Conservation (phyloP, 768 basidiomycete genomes). For the Tremella fuciformis region DNA sequence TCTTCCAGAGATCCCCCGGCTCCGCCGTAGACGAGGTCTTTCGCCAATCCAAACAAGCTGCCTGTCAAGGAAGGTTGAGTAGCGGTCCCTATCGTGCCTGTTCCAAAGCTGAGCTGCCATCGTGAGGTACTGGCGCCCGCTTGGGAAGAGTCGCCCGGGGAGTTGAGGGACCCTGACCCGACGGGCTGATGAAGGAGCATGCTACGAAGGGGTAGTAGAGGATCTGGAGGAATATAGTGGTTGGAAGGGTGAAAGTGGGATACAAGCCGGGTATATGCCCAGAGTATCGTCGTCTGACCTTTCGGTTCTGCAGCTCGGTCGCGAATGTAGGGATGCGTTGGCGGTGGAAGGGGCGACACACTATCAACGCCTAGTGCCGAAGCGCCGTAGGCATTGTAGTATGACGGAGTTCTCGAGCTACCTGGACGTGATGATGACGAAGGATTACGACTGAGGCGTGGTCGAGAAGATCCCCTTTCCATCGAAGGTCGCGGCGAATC, state of each 20-base stretch:
- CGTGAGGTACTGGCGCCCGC: slow-evolving; percentile 23
- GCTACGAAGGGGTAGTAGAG: slow-evolving; percentile 46
- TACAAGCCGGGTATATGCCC: slow-evolving; percentile 45
- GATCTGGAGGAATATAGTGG: slow-evolving; percentile 49
- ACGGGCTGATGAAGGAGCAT: slow-evolving; percentile 49
- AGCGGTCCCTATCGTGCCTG: slow-evolving; percentile 45
- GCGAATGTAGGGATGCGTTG: slow-evolving; percentile 38
- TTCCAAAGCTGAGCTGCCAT: slow-evolving; percentile 48
- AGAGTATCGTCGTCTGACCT: slow-evolving; percentile 42
- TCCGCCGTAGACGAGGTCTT: slow-evolving; percentile 44
- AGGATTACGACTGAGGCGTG: slow-evolving; percentile 4
- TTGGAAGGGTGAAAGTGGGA: slow-evolving; percentile 49
- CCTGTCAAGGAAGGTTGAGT: slow-evolving; percentile 48
- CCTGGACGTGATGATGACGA: slow-evolving; percentile 12
- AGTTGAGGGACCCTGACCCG: slow-evolving; percentile 43
- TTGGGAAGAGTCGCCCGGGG: slow-evolving; percentile 14
- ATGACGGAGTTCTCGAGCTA: slow-evolving; percentile 25
- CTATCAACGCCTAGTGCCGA: slow-evolving; percentile 16
- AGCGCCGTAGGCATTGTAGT: slow-evolving; percentile 35
- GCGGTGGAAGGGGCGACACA: slow-evolving; percentile 20
- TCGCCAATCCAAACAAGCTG: slow-evolving; percentile 46
- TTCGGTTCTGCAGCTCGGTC: slow-evolving; percentile 24
- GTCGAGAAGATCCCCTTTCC: slow-evolving; percentile 2
- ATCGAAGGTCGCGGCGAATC: not conserved
- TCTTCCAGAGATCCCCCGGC: slow-evolving; percentile 52